Evolutionary conservation across 208 protist species (phyloP), one percentile per base, ranked within the genome.

Genomic region (Leptomonas pyrrhocoris): DNA sequence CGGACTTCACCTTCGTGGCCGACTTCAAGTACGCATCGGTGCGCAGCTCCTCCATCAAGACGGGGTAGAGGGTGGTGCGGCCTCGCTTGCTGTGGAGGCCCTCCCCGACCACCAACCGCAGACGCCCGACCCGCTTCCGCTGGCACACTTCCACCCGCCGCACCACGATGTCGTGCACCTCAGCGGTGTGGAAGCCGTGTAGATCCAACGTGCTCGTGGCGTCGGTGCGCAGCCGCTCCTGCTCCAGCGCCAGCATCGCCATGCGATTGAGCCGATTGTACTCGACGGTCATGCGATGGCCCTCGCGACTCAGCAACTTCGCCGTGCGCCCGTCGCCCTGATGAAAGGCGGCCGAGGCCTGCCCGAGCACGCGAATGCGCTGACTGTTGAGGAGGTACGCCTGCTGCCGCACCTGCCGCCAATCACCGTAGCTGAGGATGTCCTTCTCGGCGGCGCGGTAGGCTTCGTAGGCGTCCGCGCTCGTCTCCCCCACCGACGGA

Each of bases 221-320:
- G 34, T 84, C 62, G 19, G 12, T 50, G 12, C 50, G 27, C 45
- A 87, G 66, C 31, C 85, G 79, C 74, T 94, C 86, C 30, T 80
- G 79, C 74, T 94, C 91, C 30, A 96, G 79, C 21, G 86, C 79
- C 13, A 93, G 62, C 91, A 94, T 94, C 51, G 91, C 88, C 27
- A 96, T 58, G 1, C 81, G 85, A 54, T 96, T 96, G n/a, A 96
- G 72, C 0, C 79, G 82, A 16, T 67, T 56, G 73, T 96, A 96
- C 79, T 94, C 83, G 13, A 57, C 58, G 25, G 72, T 86, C 27
- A 96, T 82, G 57, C 80, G 71, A 28, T 69, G 74, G 9, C 78
- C 91, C 40, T 93, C 76, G 18, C 64, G 56, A 54, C 82, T 93
- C 0, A 94, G 74, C n/a, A 70, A 28, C 66, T 84, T 86, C 30